Base-by-base conservation (phyloP, 2,329 filamentous ascomycete genomes). In the Dichotomopilus funicola region DNA sequence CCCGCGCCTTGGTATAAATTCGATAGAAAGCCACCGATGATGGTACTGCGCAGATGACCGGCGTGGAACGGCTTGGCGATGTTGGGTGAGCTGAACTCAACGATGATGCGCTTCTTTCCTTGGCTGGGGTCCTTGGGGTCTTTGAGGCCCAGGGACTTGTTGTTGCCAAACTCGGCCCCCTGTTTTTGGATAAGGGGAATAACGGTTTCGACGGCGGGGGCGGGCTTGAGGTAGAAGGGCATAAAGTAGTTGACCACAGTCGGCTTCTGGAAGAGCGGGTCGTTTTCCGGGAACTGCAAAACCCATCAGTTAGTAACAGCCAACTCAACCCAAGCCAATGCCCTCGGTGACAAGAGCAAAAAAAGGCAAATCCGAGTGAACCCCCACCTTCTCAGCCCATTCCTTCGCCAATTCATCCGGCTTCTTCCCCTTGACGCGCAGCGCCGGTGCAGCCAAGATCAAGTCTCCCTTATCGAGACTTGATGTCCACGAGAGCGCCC, bases 61-160 rank as follows among this genome's bases (percentile, higher is more conserved):
- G 87, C 87, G 67, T 90, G 87, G 75, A 91, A 91, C 31, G 87
- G 88, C 72, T 92, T 92, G 46, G 89, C 89, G 57, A 94, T 91
- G 69, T 94, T 94, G 50, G 89, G 89, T 6, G 87, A 91, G 6
- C 86, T 90, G 71, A 92, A 94, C 66, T 94, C 89, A 64, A 94
- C 80, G 51, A 94, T 81, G 42, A 83, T 79, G 58, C 78, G 80
- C 76, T 89, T 89, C 64, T 75, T 76, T 59, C 80, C 83, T 57
- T 78, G 75, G 51, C 74, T 77, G 6, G 82, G 77, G 66, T 89
- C 79, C 27, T 75, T 72, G 40, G 80, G 77, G 65, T 90, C 83
- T 61, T 77, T 78, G 75, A 83, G 71, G 2, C 83, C 84, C 19
- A 81, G 68, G 42, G 74, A 74, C 55, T 74, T 75, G 72, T 89